Base-by-base conservation (phyloP, 352 stramenopile species). In the Globisporangium parvum region DNA sequence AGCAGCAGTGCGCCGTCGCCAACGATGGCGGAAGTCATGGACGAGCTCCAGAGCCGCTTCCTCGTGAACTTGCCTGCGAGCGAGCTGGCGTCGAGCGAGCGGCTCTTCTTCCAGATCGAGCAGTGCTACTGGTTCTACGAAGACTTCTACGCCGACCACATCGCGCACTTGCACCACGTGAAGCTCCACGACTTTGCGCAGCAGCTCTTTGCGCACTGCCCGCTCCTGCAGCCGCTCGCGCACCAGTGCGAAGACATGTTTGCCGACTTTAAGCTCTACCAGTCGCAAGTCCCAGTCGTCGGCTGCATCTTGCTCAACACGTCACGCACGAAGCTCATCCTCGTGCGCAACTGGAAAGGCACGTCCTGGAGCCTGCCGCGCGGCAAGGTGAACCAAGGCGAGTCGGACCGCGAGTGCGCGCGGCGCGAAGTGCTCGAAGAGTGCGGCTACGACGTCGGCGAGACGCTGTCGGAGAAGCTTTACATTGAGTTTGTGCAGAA, bases 51-150 rank as follows among this genome's bases (percentile, higher is more conserved):
- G 73, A 98, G 88, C 44, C 85, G 92, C 37, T 98, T 98, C 71
- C 76, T 98, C 35, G 76, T 98, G 55, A 98, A 98, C 68, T 71
- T 98, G 51, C 94, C 94, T 2, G 65, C 69, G 37, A 90, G 79
- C 39, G 93, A 98, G 71, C 70, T 98, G 46, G 67, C 70, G 14
- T 96, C 86, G 18, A 88, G 80, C 57, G 87, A 97, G 70, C 88
- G 93, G n/a, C 92, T 98, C 23, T 98, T 98, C 72, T 98, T 98
- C 74, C 94, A 98, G 75, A 91, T 98, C 57, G 94, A 98, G 72
- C 94, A 98, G 73, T 97, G 91, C 57, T 98, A 93, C 66, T 98
- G 94, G 94, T 98, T 98, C 74, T 98, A 98, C 72, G 93, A 98
- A 65, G 94, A 98, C 70, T 97, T 97, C 65, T 96, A 97, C 67